These are phyloP conservation scores for Fusarium graminum DNA, from an alignment of 2,329 filamentous ascomycete species.

Conservation along the genomic window DNA sequence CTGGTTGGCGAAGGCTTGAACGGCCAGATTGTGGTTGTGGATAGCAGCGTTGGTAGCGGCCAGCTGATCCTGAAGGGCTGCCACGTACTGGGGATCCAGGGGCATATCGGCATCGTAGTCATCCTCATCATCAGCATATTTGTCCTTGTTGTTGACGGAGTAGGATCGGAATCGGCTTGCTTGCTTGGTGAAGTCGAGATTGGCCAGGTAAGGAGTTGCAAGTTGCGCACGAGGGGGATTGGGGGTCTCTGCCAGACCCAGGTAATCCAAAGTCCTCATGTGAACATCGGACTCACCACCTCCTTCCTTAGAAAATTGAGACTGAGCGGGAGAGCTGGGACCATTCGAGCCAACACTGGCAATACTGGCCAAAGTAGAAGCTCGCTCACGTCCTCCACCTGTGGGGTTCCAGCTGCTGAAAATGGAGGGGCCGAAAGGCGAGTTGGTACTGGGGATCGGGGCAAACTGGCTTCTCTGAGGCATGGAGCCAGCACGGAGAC, in stretches of 20 bases:
- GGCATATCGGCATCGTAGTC: slow-evolving; percentile 72
- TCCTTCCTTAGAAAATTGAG: slow-evolving; percentile 87
- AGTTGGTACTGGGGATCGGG: slow-evolving; percentile 66
- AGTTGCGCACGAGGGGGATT: slow-evolving; percentile 82
- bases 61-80: slow-evolving; percentile 71
- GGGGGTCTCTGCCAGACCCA: slow-evolving; percentile 93
- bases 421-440: slow-evolving; percentile 88
- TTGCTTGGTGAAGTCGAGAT: slow-evolving; percentile 80
- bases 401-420: slow-evolving; percentile 88
- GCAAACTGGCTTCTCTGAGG: slow-evolving; percentile 83
- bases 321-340: slow-evolving; percentile 87
- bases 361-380: slow-evolving; percentile 84
- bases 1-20: slow-evolving; percentile 90
- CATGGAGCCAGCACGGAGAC: slow-evolving; percentile 92
- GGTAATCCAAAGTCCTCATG: slow-evolving; percentile 92
- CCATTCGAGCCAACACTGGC: slow-evolving; percentile 92
- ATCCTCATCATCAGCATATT: slow-evolving; percentile 90
- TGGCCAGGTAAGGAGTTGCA: slow-evolving; percentile 80
- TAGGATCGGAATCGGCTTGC: slow-evolving; percentile 94
- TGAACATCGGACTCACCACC: slow-evolving; percentile 87
- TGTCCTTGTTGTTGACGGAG: slow-evolving; percentile 98
- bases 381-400: slow-evolving; percentile 78
- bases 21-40: slow-evolving; percentile 90
- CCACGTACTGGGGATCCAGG: slow-evolving; percentile 70
- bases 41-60: slow-evolving; percentile 78